phyloP scores from a whole-genome alignment of 192 early-diverging fungal genomes.

The Backusella mclennaniae region DNA sequence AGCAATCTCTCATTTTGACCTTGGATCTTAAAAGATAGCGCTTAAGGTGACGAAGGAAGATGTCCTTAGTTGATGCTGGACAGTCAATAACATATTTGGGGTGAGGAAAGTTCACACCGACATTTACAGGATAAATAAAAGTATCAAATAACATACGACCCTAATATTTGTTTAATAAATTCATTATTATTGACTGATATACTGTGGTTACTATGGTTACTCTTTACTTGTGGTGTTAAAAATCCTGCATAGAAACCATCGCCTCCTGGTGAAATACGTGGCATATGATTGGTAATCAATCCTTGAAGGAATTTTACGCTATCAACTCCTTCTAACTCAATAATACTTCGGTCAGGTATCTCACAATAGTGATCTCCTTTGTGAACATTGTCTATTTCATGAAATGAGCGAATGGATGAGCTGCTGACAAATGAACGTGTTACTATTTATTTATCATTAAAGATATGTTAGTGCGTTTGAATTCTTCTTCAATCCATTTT shows the following conservation, averaged over 20 bases:
- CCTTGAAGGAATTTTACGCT: constrained; percentile 88
- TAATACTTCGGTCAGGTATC: constrained; percentile 54
- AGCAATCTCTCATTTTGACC: constrained; percentile 66
- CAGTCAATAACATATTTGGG: constrained; percentile 77
- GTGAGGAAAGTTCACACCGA: constrained; percentile 57
- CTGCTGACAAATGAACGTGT: not conserved
- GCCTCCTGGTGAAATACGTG: constrained; percentile 62
- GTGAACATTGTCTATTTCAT: constrained; percentile 22
- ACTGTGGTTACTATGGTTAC: not conserved
- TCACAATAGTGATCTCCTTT: constrained; percentile 43
- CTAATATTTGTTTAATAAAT: constrained; percentile 34
- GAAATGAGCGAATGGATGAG: not conserved
- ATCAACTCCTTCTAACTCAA: constrained; percentile 71
- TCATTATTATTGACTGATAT: not conserved
- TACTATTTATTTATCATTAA: not conserved
- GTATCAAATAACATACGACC: constrained; percentile 88
- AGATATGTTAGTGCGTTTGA: not conserved
- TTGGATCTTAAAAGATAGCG: constrained; percentile 81
- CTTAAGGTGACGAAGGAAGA: constrained; percentile 64
- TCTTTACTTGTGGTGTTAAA: constrained; percentile 69
- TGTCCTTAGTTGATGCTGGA: constrained; percentile 51
- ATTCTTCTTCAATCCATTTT: not conserved
- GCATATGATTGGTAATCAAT: constrained; percentile 88
- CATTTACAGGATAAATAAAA: constrained; percentile 81
- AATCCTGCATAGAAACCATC: constrained; percentile 80